Conservation (phyloP, 768 basidiomycete species). For the Glaciozyma martinii region DNA sequence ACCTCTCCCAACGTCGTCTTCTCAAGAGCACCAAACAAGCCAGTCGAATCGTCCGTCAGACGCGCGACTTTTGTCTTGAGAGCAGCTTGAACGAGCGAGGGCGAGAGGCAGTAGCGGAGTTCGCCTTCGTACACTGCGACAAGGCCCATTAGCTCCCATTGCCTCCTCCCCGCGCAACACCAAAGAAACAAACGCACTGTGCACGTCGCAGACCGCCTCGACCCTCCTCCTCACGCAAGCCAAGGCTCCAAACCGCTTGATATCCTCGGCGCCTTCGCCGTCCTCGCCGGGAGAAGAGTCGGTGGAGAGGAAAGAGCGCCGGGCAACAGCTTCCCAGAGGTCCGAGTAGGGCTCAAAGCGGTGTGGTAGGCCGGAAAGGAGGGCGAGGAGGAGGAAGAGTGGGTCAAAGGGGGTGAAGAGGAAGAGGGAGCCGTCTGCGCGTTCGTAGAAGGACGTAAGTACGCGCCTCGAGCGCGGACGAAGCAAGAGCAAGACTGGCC, state of each 20-base stretch:
- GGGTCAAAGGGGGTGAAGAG: constrained; percentile 9
- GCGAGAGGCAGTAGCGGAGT: constrained; percentile 18
- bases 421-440: constrained; percentile 17
- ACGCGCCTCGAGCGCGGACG: neutral
- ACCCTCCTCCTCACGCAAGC: neutral
- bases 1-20: constrained; percentile 13
- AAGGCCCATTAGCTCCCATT: neutral
- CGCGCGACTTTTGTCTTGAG: constrained; percentile 11
- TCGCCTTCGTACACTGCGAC: constrained; percentile 11
- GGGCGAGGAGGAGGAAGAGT: constrained; percentile 17
- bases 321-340: neutral
- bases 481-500: neutral
- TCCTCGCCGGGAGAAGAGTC: neutral
- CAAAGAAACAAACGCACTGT: neutral
- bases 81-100: neutral
- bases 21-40: constrained; percentile 18
- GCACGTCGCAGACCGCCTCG: neutral
- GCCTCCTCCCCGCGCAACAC: neutral
- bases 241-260: neutral
- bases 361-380: constrained; percentile 13
- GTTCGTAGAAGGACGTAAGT: neutral
- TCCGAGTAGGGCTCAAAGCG: neutral
- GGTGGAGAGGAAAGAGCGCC: neutral
- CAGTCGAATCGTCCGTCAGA: neutral
- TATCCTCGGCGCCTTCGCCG: constrained; percentile 10